A percentile compares a stretch with the other conserved stretches of the same genome.
Conservation (phyloP, 495 filamentous ascomycete genomes). For the Lentithecium fluviatile region DNA sequence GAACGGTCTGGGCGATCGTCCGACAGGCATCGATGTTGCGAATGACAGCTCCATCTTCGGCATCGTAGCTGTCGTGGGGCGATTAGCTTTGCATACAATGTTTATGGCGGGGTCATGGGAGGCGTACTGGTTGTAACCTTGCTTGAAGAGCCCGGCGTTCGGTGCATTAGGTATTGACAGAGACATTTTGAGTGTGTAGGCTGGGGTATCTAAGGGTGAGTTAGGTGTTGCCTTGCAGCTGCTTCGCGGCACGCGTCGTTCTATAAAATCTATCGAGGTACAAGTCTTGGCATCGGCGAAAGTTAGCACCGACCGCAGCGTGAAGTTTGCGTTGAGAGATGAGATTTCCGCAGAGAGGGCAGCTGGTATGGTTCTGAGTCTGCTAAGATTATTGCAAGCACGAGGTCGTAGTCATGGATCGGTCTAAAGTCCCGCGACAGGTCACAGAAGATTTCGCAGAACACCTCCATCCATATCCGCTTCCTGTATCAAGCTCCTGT, state of each 20-base stretch:
- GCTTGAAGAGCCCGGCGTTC: constrained; percentile 90
- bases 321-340: background rate
- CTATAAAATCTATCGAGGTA: constrained; percentile 16
- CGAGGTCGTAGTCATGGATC: too few relatives aligned
- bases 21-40: constrained; percentile 99
- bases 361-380: too few relatives aligned
- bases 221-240: constrained; percentile 17
- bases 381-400: too few relatives aligned
- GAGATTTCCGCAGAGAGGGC: too few relatives aligned
- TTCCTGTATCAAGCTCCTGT: too few relatives aligned
- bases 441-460: too few relatives aligned
- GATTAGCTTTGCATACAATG: constrained; percentile 34
- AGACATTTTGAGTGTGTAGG: constrained; percentile 65
- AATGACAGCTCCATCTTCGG: constrained; percentile 97
- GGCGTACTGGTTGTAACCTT: constrained; percentile 89
- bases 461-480: too few relatives aligned
- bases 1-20: constrained; percentile 91
- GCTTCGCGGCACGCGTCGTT: constrained; percentile 9
- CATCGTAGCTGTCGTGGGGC: constrained; percentile 70
- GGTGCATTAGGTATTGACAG: constrained; percentile 91
- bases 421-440: too few relatives aligned
- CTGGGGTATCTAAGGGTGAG: constrained; percentile 12
- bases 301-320: background rate
- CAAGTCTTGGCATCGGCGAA: background rate
- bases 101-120: background rate